Base-by-base conservation (phyloP, 2,329 filamentous ascomycete species). In the Venturia effusa region DNA sequence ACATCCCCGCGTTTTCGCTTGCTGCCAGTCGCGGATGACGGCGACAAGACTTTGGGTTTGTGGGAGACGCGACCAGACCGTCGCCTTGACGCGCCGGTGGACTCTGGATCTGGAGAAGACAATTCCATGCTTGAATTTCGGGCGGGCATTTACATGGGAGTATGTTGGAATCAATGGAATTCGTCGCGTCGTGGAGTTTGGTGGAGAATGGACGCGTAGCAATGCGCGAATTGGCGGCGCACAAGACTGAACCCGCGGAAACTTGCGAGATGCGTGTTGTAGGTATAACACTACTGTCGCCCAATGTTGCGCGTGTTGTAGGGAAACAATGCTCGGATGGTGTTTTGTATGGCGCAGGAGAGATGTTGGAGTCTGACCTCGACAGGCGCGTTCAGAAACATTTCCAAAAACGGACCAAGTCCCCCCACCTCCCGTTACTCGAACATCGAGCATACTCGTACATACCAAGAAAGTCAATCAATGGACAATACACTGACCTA, bases 61-160 rank as follows among this genome's bases (percentile, higher is more conserved):
- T 71, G 73, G 62, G 71, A 69, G 64, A 77, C 75, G 72, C 75
- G 74, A 73, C 74, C 74, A 40, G 74, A 76, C 63, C 75, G 75
- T 66, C 74, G 74, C 64, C 71, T 63, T n/a, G 61, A 40, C n/a
- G 43, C 30, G 30, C 27, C 37, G 19, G 62, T 57, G 62, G 67
- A 57, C 62, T 67, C 67, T 51, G 61, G 54, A 34, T 65, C 62
- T 45, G 64, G 62, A 34, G 66, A 67, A n/a, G 65, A 64, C 41
- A 61, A 32, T 34, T 67, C 66, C 66, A 67, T 67, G 39, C 40
- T 51, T 34, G 55, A 60, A 27, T 41, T 51, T 41, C 62, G 55
- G 34, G 62, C 62, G 27, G 62, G 62, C 54, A 63, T 63, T 55
- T 39, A 59, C 30, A 19, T 57, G 30, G n/a, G n/a, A 57, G 27